Evolutionary conservation across 2,329 filamentous ascomycete species (phyloP).

Genomic region (Geosmithia putterillii): DNA sequence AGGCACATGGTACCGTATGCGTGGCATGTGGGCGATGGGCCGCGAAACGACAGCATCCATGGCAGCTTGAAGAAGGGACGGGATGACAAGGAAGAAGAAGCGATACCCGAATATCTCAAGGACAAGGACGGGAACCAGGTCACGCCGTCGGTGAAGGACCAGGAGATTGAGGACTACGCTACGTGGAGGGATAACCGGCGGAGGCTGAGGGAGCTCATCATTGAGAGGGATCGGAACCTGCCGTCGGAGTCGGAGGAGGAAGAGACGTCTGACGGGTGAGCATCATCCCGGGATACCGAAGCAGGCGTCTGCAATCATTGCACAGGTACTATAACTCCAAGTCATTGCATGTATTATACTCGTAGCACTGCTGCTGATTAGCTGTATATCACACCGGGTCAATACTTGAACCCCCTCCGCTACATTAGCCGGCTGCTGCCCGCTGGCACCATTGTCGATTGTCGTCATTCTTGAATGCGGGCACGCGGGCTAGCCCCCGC

Average conservation of each 20-base stretch:
- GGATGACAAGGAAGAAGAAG: constrained; percentile 3
- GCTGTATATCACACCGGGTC: too few species aligned
- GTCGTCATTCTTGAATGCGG: too few species aligned
- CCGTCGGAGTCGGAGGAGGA: constrained; percentile 25
- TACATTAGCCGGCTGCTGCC: too few species aligned
- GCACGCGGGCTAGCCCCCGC: too few species aligned
- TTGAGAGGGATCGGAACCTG: constrained; percentile 32
- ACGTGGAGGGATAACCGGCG: constrained; percentile 31
- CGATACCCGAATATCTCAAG: constrained; percentile 36
- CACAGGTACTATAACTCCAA: too few species aligned
- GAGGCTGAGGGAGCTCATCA: constrained; percentile 28
- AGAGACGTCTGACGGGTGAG: neutral
- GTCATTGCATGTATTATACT: too few species aligned
- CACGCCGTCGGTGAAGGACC: constrained; percentile 42
- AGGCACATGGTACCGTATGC: constrained; percentile 38
- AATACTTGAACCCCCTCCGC: too few species aligned
- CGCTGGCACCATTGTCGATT: too few species aligned
- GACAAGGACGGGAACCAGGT: constrained; percentile 41
- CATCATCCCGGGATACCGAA: too few species aligned
- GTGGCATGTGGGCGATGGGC: constrained; percentile 51
- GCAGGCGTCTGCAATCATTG: too few species aligned
- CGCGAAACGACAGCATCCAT: constrained; percentile 22
- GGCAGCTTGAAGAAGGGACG: constrained; percentile 6
- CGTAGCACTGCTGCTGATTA: too few species aligned
- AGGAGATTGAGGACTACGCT: constrained; percentile 34